A percentile compares a stretch with the other conserved stretches of the same genome.
Conservation (phyloP, 306 rosid species). For the Hippophae gyantsensis region DNA sequence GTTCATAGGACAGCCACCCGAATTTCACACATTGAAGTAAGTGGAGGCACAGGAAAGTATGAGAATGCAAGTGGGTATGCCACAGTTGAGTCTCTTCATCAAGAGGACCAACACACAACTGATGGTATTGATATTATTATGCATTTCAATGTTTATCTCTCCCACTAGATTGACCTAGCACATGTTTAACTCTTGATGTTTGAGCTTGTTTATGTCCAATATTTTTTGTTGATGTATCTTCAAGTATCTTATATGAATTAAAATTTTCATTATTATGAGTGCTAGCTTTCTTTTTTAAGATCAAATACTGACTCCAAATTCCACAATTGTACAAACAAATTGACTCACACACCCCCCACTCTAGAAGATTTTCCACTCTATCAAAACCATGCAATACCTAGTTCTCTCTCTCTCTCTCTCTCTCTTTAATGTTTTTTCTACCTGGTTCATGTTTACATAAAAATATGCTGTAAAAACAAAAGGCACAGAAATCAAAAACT, state of each 20-base stretch:
- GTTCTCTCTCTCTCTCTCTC: no score
- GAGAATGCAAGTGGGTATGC: conserved; percentile 72
- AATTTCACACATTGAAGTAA: conserved; percentile 57
- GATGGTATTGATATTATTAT: conserved; percentile 65
- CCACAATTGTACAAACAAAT: background rate
- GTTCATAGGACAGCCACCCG: conserved; percentile 60
- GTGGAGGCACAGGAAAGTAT: conserved; percentile 76
- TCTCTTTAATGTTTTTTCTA: background rate
- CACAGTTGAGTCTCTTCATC: conserved; percentile 48
- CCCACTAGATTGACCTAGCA: background rate
- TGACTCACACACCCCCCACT: conserved; percentile 15
- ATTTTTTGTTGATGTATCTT: background rate
- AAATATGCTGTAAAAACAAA: background rate
- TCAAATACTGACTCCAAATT: background rate
- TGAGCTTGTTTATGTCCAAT: background rate
- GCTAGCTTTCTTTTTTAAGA: background rate
- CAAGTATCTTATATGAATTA: background rate
- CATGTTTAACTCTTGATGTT: no score
- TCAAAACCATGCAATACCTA: conserved; percentile 22
- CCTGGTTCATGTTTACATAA: conserved; percentile 1
- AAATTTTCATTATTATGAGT: background rate
- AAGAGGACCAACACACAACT: conserved; percentile 58
- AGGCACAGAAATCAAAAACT: conserved; percentile 25
- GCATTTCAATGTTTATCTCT: conserved; percentile 52
- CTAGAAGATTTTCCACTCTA: conserved; percentile 18